Percentiles rank a stretch among this genome's conserved stretches.
phyloP scores from a whole-genome alignment of 768 basidiomycete species.

The Pleurotus platypus region DNA sequence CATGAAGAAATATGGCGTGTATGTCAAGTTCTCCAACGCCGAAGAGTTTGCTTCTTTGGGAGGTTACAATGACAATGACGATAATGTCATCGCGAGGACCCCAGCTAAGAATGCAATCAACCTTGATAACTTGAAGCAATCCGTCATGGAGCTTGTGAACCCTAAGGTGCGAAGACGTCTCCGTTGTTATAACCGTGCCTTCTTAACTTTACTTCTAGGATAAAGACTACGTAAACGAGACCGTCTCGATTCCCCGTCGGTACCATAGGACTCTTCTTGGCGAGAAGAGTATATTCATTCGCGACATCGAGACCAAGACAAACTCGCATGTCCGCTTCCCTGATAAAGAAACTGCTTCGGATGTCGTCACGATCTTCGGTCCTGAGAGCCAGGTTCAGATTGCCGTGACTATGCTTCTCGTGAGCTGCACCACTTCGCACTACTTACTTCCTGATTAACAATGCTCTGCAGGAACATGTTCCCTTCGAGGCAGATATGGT shows the following conservation, averaged over 20 bases:
- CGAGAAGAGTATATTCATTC: constrained; percentile 96
- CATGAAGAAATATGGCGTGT: constrained; percentile 99
- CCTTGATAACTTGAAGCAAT: constrained; percentile 90
- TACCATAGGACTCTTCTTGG: constrained; percentile 95
- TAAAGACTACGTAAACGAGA: constrained; percentile 94
- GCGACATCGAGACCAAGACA: constrained; percentile 95
- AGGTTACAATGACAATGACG: constrained; percentile 95
- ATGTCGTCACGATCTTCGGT: constrained; percentile 93
- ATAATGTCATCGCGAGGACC: constrained; percentile 97
- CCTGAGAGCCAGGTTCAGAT: constrained; percentile 97
- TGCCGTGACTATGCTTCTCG: constrained; percentile 92
- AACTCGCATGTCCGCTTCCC: constrained; percentile 92
- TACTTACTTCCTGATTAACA: constrained; percentile 7
- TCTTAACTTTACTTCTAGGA: constrained; percentile 50
- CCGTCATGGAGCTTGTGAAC: constrained; percentile 96
- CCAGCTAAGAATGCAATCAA: constrained; percentile 97
- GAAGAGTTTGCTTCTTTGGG: constrained; percentile 95
- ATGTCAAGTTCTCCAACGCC: constrained; percentile 98
- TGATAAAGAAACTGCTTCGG: constrained; percentile 91
- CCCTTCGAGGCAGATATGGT: constrained; percentile 95
- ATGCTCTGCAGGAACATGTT: constrained; percentile 73
- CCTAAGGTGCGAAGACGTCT: constrained; percentile 65
- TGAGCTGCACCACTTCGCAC: constrained; percentile 31
- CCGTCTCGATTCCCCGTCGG: constrained; percentile 87
- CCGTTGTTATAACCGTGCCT: not conserved